Evolutionary conservation across 768 basidiomycete species (phyloP).

Genomic region (Auriculariales sp.): DNA sequence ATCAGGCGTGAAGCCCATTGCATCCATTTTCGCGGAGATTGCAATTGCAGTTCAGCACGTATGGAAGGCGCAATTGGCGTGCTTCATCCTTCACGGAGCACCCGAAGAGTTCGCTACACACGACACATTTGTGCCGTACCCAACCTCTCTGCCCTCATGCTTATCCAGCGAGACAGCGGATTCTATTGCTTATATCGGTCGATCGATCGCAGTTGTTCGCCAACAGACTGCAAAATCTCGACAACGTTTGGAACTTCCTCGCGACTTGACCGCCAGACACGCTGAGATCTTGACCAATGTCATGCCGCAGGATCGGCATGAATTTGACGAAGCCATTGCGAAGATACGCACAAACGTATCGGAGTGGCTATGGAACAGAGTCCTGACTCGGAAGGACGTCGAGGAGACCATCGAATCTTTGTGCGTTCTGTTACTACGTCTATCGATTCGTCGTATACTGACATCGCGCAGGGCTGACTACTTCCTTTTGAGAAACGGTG

Average conservation of each 20-base stretch:
- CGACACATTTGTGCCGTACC: slow-evolving; percentile 40
- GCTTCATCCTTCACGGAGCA: slow-evolving; percentile 70
- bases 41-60: slow-evolving; percentile 63
- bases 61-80: slow-evolving; percentile 73
- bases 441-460: not conserved
- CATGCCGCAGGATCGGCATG: slow-evolving; percentile 60
- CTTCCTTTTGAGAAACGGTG: slow-evolving; percentile 78
- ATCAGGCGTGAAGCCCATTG: slow-evolving; percentile 67
- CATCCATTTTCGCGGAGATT: slow-evolving; percentile 55
- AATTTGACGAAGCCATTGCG: slow-evolving; percentile 58
- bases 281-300: slow-evolving; percentile 49
- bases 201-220: slow-evolving; percentile 74
- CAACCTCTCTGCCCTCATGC: slow-evolving; percentile 61
- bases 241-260: slow-evolving; percentile 39
- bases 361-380: slow-evolving; percentile 90
- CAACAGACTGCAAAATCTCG: slow-evolving; percentile 23
- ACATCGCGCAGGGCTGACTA: slow-evolving; percentile 52
- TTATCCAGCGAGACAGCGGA: slow-evolving; percentile 58
- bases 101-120: slow-evolving; percentile 51
- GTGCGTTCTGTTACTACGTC: slow-evolving; percentile 28
- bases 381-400: slow-evolving; percentile 70
- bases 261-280: slow-evolving; percentile 48
- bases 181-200: slow-evolving; percentile 76
- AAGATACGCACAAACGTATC: slow-evolving; percentile 70
- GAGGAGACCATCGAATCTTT: slow-evolving; percentile 74